A percentile compares a stretch with the other conserved stretches of the same genome.
Evolutionary conservation across 768 basidiomycete species (phyloP).

Genomic region (Pholiota conissans): DNA sequence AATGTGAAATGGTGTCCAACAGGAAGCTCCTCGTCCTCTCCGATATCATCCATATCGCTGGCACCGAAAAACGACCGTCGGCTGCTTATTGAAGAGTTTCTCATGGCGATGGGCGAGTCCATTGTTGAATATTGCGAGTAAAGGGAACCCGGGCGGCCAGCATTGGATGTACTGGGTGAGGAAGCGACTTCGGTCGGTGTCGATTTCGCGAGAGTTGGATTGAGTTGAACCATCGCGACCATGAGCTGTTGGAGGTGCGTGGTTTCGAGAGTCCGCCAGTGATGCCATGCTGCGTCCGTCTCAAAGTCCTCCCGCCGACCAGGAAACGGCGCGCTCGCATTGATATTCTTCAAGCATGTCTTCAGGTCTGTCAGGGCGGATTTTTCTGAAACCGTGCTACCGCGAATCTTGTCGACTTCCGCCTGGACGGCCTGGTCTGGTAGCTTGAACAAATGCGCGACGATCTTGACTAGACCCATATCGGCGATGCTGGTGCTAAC

Average conservation of each 20-base stretch:
- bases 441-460: conserved; percentile 75
- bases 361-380: conserved; percentile 88
- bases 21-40: conserved; percentile 60
- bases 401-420: conserved; percentile 70
- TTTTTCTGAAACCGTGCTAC: conserved; percentile 73
- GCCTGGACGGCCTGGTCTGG: conserved; percentile 64
- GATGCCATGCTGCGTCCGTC: conserved; percentile 76
- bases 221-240: conserved; percentile 80
- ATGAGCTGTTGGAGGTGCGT: conserved; percentile 86
- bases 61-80: conserved; percentile 56
- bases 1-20: conserved; percentile 82
- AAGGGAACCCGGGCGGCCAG: conserved; percentile 54
- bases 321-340: conserved; percentile 79
- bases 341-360: conserved; percentile 92
- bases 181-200: conserved; percentile 56
- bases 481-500: conserved; percentile 57
- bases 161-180: conserved; percentile 43
- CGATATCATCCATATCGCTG: conserved; percentile 30
- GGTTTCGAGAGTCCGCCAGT: conserved; percentile 83
- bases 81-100: conserved; percentile 66
- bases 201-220: conserved; percentile 85
- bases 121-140: conserved; percentile 51
- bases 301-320: conserved; percentile 87
- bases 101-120: conserved; percentile 38
- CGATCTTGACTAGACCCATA: conserved; percentile 74